Base-by-base conservation (phyloP, 768 basidiomycete species). In the Auriscalpium vulgare region DNA sequence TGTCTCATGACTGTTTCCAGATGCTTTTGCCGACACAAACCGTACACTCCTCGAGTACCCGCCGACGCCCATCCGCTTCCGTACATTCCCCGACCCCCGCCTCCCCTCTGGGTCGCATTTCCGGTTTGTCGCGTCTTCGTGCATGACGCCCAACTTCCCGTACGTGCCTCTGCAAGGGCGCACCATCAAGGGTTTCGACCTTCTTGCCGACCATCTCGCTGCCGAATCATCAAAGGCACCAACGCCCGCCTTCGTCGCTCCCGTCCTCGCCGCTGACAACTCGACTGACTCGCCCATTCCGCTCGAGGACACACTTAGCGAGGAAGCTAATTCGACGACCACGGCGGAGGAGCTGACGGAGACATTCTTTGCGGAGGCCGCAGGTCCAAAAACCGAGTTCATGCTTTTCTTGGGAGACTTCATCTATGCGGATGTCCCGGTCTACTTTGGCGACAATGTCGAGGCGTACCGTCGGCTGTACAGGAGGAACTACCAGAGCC, bases 401-500 rank as follows among this genome's bases (percentile, higher is more conserved):
- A 68, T 88, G 68, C 64, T 88, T 7, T 81, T 88, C 66, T 69
- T 89, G 50, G 87, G 87, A 6, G 87, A 89, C 64, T 86, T 85
- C 58, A 84, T 91, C 59, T 88, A 89, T 60, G 83, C 84, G 2
- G 87, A 89, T 61, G 80, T 86, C 2, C 87, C 88, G 6, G 50
- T 75, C 10, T 84, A 82, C 63, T 75, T 78, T 45, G 85, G 85
- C 3, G 81, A 84, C 62, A 69, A 75, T 59, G 68, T 69, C 56
- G 78, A 84, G 48, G 76, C 78, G 16, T 91, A 87, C 64, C 69
- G 78, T 55, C 77, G 85, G 34, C 73, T 85, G 14, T 90, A 89
- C 63, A 72, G 87, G 34, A 78, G 85, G 50, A 81, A 82, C 59
- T 88, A 84, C 59, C 75, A 79, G 14, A 84, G 82, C 58, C 71